phyloP scores from a whole-genome alignment of 352 stramenopile genomes.

The Blastocystis sp. region DNA sequence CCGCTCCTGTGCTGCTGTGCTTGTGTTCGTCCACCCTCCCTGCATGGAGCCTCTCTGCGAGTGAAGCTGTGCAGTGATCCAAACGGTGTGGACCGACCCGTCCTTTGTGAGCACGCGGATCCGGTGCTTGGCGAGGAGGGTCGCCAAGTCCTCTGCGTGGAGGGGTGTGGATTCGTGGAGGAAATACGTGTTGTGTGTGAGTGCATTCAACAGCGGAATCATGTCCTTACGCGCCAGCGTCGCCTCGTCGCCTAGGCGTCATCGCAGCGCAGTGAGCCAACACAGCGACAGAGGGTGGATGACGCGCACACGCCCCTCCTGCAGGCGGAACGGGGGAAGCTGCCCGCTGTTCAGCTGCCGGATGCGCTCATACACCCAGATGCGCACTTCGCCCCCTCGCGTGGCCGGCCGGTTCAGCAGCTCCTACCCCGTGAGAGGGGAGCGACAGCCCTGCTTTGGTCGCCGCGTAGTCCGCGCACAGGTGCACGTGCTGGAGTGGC shows the following conservation, averaged over 20 bases:
- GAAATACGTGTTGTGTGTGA: conserved; percentile 6
- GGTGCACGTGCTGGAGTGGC: not conserved
- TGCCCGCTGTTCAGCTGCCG: not conserved
- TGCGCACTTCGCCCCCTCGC: not conserved
- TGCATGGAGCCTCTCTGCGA: too few relatives aligned
- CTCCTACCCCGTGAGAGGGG: too few relatives aligned
- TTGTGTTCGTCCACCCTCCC: too few relatives aligned
- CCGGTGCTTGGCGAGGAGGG: not conserved
- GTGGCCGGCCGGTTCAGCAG: too few relatives aligned
- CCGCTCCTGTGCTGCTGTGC: too few relatives aligned
- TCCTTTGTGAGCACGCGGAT: conserved; percentile 23
- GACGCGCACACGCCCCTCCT: not conserved
- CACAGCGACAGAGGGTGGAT: conserved; percentile 19
- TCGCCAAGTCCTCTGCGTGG: not conserved
- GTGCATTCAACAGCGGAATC: conserved; percentile 3
- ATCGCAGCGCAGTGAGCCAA: too few relatives aligned
- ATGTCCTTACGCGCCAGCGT: not conserved
- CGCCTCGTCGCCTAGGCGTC: too few relatives aligned
- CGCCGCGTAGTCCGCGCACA: conserved; percentile 9
- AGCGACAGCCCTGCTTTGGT: not conserved
- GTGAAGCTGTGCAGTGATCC: not conserved
- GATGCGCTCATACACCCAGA: conserved; percentile 23
- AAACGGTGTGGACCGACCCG: conserved; percentile 31
- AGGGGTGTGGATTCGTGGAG: not conserved
- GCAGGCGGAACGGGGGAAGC: not conserved